Evolutionary conservation across 352 stramenopile species (phyloP), one percentile per base, ranked within the genome.

Genomic region (Pythium dissimile): DNA sequence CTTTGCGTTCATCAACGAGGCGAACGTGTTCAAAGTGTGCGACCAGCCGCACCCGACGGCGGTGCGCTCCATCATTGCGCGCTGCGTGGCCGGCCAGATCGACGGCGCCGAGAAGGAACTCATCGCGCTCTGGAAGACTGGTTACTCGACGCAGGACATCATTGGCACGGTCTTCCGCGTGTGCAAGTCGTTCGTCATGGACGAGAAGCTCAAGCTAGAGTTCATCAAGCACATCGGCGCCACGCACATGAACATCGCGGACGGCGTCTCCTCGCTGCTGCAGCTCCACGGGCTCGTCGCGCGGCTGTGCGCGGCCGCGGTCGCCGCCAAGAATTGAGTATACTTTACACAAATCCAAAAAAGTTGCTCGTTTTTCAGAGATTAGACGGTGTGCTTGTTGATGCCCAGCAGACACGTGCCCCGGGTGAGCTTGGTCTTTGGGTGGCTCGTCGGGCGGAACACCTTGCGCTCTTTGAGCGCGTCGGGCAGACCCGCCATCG

Each of bases 151-250:
- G 12, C 88, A 90, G 50, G 97, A 99, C 74, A 98, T 99, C 68
- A 98, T 99, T 63, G 92, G 90, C 41, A 99, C 96, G 0, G 56
- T 99, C 31, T 99, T 99, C 74, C 94, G 97, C 59, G 96, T 99
- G 13, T 89, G 80, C 62, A 98, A 98, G 72, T 77, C 77, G 28
- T 72, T 86, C 54, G 63, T 84, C 6, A 91, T 95, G 77, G 73
- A 88, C 60, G 88, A 95, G 59, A 82, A 80, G 43, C 67, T 94
- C 26, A 89, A 94, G 65, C 69, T 95, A 41, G 81, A 97, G 43
- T 95, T 98, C 59, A 80, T 95, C 49, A 97, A 98, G 69, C 86
- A 86, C 43, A 88, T 91, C 56, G 80, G 84, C 42, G 30, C 68
- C 23, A 94, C 90, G 35, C 96, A 99, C 70, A 98, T 99, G 92